Evolutionary conservation across 2,329 filamentous ascomycete genomes (phyloP).

Genomic region (Gremmenia infestans): DNA sequence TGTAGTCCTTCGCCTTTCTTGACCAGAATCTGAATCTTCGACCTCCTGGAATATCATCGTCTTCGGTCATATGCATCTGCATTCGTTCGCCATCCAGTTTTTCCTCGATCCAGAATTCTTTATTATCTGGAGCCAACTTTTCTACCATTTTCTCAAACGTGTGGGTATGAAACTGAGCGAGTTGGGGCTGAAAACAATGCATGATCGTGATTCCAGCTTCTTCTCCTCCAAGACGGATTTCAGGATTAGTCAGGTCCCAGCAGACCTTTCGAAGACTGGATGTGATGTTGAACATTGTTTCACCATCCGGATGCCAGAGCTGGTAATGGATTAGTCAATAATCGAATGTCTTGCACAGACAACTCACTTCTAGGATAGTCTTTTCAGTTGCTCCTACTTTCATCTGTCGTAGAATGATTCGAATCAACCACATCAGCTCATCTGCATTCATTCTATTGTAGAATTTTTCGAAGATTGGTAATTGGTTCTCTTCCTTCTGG

Average conservation of each 20-base stretch:
- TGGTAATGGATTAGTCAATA: constrained; percentile 46
- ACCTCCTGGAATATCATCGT: constrained; percentile 62
- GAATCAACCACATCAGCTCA: constrained; percentile 90
- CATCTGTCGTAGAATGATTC: constrained; percentile 81
- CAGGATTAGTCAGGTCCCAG: constrained; percentile 81
- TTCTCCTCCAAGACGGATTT: constrained; percentile 67
- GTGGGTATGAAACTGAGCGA: constrained; percentile 86
- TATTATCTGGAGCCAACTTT: constrained; percentile 62
- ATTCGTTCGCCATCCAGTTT: constrained; percentile 96
- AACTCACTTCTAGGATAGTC: constrained; percentile 64
- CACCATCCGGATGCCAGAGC: constrained; percentile 74
- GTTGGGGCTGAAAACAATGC: constrained; percentile 94
- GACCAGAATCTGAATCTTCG: constrained; percentile 85
- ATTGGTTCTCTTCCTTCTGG: constrained; percentile 76
- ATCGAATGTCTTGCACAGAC: not conserved
- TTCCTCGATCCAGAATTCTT: constrained; percentile 93
- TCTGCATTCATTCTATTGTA: constrained; percentile 90
- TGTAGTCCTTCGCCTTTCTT: constrained; percentile 92
- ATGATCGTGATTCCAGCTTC: constrained; percentile 74
- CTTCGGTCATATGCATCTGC: constrained; percentile 86
- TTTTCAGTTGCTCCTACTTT: constrained; percentile 76
- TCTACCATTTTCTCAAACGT: constrained; percentile 76
- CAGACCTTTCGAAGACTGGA: constrained; percentile 87
- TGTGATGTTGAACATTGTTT: constrained; percentile 79
- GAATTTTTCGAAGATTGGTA: constrained; percentile 75